Conservation (phyloP, 2,329 filamentous ascomycete genomes). For the Aspergillus fructus region DNA sequence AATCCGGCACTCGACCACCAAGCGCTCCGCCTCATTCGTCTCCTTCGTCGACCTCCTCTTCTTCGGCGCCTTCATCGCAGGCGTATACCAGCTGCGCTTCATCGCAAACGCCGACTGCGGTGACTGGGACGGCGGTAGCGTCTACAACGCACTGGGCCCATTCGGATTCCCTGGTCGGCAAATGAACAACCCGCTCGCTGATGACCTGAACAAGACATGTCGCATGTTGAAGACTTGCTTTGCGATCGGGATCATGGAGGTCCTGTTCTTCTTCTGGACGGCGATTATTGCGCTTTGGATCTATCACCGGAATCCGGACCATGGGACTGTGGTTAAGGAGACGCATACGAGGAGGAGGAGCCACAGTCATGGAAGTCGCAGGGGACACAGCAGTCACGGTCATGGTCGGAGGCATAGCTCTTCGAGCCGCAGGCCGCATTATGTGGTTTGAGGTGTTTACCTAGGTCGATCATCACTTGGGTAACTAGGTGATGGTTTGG, state of each 20-base stretch:
- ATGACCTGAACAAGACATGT: constrained; percentile 72
- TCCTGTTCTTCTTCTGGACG: constrained; percentile 76
- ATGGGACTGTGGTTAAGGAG: constrained; percentile 39
- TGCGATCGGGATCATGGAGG: constrained; percentile 87
- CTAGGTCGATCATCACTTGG: background rate
- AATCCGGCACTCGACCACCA: constrained; percentile 58
- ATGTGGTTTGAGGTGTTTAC: constrained; percentile 26
- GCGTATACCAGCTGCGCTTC: constrained; percentile 57
- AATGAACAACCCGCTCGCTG: constrained; percentile 49
- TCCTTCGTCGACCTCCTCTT: constrained; percentile 62
- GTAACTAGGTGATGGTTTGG: background rate
- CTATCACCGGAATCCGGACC: constrained; percentile 23
- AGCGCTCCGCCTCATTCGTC: constrained; percentile 60
- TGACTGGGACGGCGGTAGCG: constrained; percentile 53
- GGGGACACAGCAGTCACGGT: constrained; percentile 32
- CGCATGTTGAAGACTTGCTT: constrained; percentile 89
- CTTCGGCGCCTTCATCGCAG: constrained; percentile 63
- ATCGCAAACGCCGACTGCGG: constrained; percentile 67
- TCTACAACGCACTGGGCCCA: constrained; percentile 61
- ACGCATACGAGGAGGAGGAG: constrained; percentile 32
- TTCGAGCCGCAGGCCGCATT: constrained; percentile 28
- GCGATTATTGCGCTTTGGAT: constrained; percentile 63
- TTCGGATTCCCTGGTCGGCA: constrained; percentile 56
- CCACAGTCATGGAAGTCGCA: constrained; percentile 37
- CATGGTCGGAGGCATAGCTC: constrained; percentile 22